These are phyloP conservation scores for Magnaporthales sp. DNA, from an alignment of 2,329 filamentous ascomycete genomes.

Conservation along the genomic window DNA sequence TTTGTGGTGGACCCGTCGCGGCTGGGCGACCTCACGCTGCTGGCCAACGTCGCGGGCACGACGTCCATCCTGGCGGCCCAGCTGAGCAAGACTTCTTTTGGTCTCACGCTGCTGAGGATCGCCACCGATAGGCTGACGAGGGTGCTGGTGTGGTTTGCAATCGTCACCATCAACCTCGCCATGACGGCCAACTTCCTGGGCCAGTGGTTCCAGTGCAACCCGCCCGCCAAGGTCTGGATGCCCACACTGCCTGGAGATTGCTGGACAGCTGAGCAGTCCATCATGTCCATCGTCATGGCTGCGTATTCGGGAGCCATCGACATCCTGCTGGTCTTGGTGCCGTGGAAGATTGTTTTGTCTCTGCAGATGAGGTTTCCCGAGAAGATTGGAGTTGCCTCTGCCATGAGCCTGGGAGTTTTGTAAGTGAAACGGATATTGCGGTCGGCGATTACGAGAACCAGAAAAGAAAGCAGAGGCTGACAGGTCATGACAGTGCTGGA, in stretches of 20 bases:
- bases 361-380: conserved; percentile 27
- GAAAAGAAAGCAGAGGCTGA: neutral
- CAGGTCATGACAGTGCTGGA: conserved; percentile 11
- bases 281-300: conserved; percentile 13
- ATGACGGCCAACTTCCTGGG: conserved; percentile 12
- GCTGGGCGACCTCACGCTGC: conserved; percentile 4
- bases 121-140: conserved; percentile 15
- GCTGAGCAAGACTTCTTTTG: conserved; percentile 30
- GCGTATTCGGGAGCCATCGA: conserved; percentile 22
- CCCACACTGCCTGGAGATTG: conserved; percentile 8
- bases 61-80: conserved; percentile 23
- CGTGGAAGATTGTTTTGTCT: conserved; percentile 22
- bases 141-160: conserved; percentile 20
- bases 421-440: neutral
- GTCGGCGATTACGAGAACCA: too few species aligned
- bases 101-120: conserved; percentile 23
- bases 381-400: conserved; percentile 24
- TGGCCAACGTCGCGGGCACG: conserved; percentile 9
- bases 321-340: conserved; percentile 25
- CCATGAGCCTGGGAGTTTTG: conserved; percentile 22
- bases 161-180: conserved; percentile 19
- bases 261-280: conserved; percentile 14
- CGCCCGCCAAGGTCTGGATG: conserved; percentile 11
- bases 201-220: conserved; percentile 16
- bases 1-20: conserved; percentile 4